Conservation (phyloP, 1,284 basidiomycete genomes). For the Papiliotrema nemorosa region DNA sequence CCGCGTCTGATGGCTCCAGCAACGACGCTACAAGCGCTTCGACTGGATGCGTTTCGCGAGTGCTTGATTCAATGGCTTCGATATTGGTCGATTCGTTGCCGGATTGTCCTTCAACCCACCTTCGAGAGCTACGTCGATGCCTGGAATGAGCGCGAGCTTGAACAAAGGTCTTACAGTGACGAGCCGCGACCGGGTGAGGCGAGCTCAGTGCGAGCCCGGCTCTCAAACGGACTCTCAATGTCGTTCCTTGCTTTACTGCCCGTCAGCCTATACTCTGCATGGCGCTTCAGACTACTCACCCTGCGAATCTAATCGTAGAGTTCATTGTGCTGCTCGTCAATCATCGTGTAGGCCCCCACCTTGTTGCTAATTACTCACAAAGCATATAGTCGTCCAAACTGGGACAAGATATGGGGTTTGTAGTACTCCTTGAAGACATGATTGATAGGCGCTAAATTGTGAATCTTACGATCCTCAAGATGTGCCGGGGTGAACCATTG, state of each 20-base stretch:
- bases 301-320: conserved; percentile 35
- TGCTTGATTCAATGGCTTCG: neutral
- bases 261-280: neutral
- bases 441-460: conserved; percentile 37
- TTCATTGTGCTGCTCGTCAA: conserved; percentile 37
- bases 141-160: conserved; percentile 24
- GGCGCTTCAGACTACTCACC: conserved; percentile 13
- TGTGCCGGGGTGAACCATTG: conserved; percentile 75
- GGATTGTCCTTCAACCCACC: conserved; percentile 20
- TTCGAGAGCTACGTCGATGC: conserved; percentile 31
- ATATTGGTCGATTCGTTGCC: conserved; percentile 2
- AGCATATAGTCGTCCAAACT: conserved; percentile 60
- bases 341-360: too few species aligned
- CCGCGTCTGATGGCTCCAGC: conserved; percentile 59
- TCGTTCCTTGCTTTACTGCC: conserved; percentile 35
- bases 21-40: conserved; percentile 61
- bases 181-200: conserved; percentile 6
- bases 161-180: conserved; percentile 6
- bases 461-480: conserved; percentile 57
- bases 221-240: conserved; percentile 42
- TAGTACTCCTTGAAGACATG: conserved; percentile 92
- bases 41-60: conserved; percentile 58
- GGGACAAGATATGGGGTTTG: conserved; percentile 59
- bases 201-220: conserved; percentile 18
- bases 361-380: conserved; percentile 28